Percentiles rank a stretch among this genome's conserved stretches.
Evolutionary conservation across 2,329 filamentous ascomycete genomes (phyloP).

Genomic region (Metarhizium guizhouense): DNA sequence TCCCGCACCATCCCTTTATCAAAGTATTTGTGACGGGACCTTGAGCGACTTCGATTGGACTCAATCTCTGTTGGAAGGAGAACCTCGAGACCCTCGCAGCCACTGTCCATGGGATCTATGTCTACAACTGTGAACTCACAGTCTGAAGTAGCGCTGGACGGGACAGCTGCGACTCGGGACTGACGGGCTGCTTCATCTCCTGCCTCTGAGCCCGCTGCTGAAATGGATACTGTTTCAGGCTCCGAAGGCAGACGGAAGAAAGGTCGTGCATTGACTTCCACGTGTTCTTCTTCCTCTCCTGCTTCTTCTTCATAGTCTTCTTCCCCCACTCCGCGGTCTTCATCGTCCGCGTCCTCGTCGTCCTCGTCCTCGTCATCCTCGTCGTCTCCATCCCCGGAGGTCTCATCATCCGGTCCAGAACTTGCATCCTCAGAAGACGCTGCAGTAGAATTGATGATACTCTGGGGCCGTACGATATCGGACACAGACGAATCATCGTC

Average conservation of each 20-base stretch:
- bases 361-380: not conserved
- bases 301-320: not conserved
- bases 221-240: not conserved
- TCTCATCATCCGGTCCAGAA: too few species aligned
- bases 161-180: conserved; percentile 9
- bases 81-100: conserved; percentile 31
- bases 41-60: conserved; percentile 32
- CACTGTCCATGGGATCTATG: conserved; percentile 36
- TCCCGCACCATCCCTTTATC: conserved; percentile 35
- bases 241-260: not conserved
- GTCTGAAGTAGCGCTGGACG: conserved; percentile 8
- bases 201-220: conserved; percentile 11
- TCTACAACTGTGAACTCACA: conserved; percentile 36
- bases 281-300: not conserved
- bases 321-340: not conserved
- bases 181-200: conserved; percentile 6
- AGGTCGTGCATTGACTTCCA: not conserved
- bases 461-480: not conserved
- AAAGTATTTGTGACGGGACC: conserved; percentile 28
- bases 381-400: too few species aligned
- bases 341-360: not conserved
- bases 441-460: not conserved
- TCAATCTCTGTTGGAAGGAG: conserved; percentile 38
- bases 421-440: not conserved
- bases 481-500: conserved; percentile 8